These are phyloP conservation scores for Lepidium didymum DNA, from an alignment of 345 rosid species.

Conservation along the genomic window DNA sequence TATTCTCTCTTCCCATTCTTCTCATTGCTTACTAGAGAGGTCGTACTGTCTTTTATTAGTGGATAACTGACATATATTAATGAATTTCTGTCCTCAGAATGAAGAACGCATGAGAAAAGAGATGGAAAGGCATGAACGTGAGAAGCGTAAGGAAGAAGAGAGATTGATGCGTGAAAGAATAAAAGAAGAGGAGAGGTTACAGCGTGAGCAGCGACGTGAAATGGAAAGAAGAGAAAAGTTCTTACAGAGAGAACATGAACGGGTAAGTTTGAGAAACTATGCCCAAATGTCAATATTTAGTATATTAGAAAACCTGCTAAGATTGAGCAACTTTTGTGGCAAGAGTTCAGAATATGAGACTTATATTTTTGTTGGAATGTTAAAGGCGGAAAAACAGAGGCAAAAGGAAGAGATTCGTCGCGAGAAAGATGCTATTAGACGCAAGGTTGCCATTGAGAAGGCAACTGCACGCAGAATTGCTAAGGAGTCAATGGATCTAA, in stretches of 20 bases:
- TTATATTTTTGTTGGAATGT: constrained; percentile 14
- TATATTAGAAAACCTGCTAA: not conserved
- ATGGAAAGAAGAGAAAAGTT: constrained; percentile 86
- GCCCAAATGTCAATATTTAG: not conserved
- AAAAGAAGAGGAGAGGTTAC: constrained; percentile 82
- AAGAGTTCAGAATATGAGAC: not conserved
- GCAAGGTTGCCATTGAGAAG: constrained; percentile 85
- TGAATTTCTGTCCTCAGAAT: constrained; percentile 39
- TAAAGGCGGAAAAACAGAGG: constrained; percentile 80
- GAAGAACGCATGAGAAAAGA: constrained; percentile 87
- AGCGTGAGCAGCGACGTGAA: constrained; percentile 90
- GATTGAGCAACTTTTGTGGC: constrained; percentile 12
- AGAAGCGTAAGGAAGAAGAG: constrained; percentile 95
- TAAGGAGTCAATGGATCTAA: constrained; percentile 95
- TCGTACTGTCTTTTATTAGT: not conserved
- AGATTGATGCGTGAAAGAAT: constrained; percentile 89
- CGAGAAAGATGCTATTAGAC: constrained; percentile 82
- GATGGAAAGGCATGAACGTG: constrained; percentile 91
- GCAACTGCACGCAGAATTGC: constrained; percentile 98
- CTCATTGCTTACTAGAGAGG: not conserved
- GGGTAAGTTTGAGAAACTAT: constrained; percentile 37
- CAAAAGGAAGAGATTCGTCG: constrained; percentile 85
- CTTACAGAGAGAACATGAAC: constrained; percentile 69
- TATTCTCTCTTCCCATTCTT: constrained; percentile 16
- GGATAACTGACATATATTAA: constrained; percentile 7